Evolutionary conservation across 768 basidiomycete species (phyloP).

Genomic region (Lentinula detonsa): DNA sequence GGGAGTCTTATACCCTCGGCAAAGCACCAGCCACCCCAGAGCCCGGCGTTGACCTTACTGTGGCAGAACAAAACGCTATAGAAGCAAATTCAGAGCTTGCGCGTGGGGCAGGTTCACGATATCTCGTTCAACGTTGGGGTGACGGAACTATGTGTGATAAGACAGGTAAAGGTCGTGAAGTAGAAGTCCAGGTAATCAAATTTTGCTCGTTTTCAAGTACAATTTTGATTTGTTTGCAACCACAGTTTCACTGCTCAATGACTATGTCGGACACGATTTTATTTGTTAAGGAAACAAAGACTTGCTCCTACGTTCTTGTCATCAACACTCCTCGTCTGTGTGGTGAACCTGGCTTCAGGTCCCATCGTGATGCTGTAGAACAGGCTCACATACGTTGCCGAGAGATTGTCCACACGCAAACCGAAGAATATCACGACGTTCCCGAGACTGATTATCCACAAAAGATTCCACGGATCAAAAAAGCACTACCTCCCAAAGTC

Average conservation of each 20-base stretch:
- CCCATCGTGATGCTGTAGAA: constrained; percentile 56
- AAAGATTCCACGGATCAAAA: constrained; percentile 44
- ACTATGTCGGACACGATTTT: constrained; percentile 86
- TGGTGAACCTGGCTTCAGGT: constrained; percentile 87
- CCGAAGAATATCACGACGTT: constrained; percentile 23
- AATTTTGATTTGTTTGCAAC: constrained; percentile 8
- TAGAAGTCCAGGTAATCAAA: constrained; percentile 81
- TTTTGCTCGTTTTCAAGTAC: neutral
- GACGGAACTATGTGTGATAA: constrained; percentile 94
- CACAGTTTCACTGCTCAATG: constrained; percentile 93
- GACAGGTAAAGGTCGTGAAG: constrained; percentile 79
- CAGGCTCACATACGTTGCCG: constrained; percentile 76
- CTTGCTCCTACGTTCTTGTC: constrained; percentile 90
- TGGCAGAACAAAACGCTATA: constrained; percentile 59
- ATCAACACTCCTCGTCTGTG: constrained; percentile 95
- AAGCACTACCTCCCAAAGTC: constrained; percentile 30
- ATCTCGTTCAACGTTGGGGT: constrained; percentile 88
- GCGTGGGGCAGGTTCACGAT: constrained; percentile 73
- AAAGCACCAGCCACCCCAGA: constrained; percentile 58
- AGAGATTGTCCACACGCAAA: constrained; percentile 50
- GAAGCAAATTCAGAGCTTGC: constrained; percentile 72
- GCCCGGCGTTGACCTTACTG: constrained; percentile 56
- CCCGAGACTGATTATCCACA: constrained; percentile 53
- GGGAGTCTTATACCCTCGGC: constrained; percentile 75
- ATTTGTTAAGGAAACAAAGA: constrained; percentile 89